Percentiles rank a stretch among this genome's conserved stretches.
phyloP scores from a whole-genome alignment of 768 basidiomycete genomes.

The Leccinum fibrillosum region DNA sequence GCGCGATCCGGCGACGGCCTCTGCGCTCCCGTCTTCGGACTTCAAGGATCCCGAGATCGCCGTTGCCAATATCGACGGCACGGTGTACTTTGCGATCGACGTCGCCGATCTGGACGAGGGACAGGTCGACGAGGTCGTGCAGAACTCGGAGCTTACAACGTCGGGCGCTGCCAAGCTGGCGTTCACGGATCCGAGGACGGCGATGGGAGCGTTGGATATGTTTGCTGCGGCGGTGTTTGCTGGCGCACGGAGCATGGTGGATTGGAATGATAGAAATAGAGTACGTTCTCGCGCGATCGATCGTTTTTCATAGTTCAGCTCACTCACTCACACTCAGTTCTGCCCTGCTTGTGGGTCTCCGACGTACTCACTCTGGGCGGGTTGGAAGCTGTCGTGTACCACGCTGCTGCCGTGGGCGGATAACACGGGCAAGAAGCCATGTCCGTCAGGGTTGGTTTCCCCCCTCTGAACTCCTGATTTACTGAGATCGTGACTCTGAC shows the following conservation, averaged over 20 bases:
- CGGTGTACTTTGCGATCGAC: constrained; percentile 83
- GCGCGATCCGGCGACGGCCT: constrained; percentile 37
- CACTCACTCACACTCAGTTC: constrained; percentile 50
- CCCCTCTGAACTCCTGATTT: background rate
- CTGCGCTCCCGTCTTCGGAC: constrained; percentile 63
- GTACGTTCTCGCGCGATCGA: constrained; percentile 34
- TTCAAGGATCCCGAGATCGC: constrained; percentile 55
- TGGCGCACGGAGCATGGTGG: constrained; percentile 73
- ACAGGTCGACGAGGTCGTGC: constrained; percentile 41
- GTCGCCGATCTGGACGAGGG: constrained; percentile 49
- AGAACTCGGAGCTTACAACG: constrained; percentile 34
- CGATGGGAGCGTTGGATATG: constrained; percentile 52
- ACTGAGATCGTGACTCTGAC: constrained; percentile 8
- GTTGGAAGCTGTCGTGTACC: constrained; percentile 89
- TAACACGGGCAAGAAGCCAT: constrained; percentile 59
- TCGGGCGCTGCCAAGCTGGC: constrained; percentile 38
- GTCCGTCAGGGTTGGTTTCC: constrained; percentile 63
- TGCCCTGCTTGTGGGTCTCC: constrained; percentile 85
- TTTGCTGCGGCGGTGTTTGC: constrained; percentile 79
- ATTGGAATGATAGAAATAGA: constrained; percentile 93
- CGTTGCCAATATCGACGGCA: constrained; percentile 66
- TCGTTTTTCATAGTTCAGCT: background rate
- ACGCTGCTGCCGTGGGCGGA: constrained; percentile 74
- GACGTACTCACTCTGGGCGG: constrained; percentile 87
- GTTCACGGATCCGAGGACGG: constrained; percentile 67